phyloP scores from a whole-genome alignment of 2,329 filamentous ascomycete species.

The Arthrobotrys megalospora region DNA sequence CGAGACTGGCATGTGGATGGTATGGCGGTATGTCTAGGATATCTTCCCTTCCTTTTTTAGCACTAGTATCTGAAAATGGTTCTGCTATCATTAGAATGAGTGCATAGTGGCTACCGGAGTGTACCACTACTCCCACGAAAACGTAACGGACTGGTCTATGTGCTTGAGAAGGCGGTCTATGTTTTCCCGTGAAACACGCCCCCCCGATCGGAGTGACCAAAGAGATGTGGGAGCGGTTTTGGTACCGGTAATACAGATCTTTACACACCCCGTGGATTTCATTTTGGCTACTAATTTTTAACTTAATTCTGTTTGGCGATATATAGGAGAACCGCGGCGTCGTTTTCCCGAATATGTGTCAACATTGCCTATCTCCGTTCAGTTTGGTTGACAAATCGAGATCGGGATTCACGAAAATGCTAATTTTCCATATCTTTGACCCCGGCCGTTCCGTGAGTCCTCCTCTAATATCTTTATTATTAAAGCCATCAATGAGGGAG shows the following conservation, averaged over 20 bases:
- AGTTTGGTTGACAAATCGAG: conserved; percentile 68
- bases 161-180: too few relatives aligned
- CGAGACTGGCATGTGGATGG: background rate
- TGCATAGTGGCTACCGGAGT: background rate
- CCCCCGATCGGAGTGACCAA: background rate
- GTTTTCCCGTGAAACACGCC: too few relatives aligned
- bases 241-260: too few relatives aligned
- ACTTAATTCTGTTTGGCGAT: too few relatives aligned
- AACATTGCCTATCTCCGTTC: conserved; percentile 70
- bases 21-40: background rate
- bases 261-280: too few relatives aligned
- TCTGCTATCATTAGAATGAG: background rate
- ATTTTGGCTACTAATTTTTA: too few relatives aligned
- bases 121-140: conserved; percentile 1
- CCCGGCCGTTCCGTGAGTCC: conserved; percentile 65
- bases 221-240: background rate
- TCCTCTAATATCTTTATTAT: too few relatives aligned
- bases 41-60: too few relatives aligned
- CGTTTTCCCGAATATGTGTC: conserved; percentile 73
- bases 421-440: conserved; percentile 75
- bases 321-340: conserved; percentile 70
- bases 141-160: background rate
- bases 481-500: background rate
- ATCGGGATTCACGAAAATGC: conserved; percentile 73
- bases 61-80: too few relatives aligned